Evolutionary conservation across 371 early-diverging fungal species (phyloP), one percentile per base, ranked within the genome.

Genomic region (Syncephalastrum contaminatum): DNA sequence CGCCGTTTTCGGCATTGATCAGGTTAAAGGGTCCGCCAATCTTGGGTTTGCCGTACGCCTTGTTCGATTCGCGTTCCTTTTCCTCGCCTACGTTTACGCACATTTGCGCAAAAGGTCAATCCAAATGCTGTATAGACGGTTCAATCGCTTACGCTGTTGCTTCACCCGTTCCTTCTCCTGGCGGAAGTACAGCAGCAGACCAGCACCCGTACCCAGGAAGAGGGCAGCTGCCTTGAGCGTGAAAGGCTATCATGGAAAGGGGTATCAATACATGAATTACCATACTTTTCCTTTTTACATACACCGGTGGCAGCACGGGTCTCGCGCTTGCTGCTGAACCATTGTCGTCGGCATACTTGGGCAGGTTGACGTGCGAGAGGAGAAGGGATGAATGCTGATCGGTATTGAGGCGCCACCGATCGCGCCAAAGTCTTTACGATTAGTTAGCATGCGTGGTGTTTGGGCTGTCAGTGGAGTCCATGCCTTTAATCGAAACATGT

Each of bases 1-100:
- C 46, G 15, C 48, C 56, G 3, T 69, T 80, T 44, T 86, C 64
- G 40, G 91, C 91, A 64, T 97, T 88, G 3, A 88, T 86, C 59
- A 98, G 73, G 21, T 83, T 78, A 63, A 95, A 98, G 5, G 95
- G 88, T 1, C 96, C 97, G 2, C 99, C 99, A 53, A 98, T 83
- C 53, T 88, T 85, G n/a, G 98, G 95, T 62, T 86, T 89, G 27
- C 94, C 93, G 48, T 75, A 75, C 0, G 78, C 68, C 46, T 65
- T 63, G 7, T 53, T 64, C 14, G 67, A 78, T 27, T 70, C 72
- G 4, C 54, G 48, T 46, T 59, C 63, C 44, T 80, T 73, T 54
- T 76, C 62, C 64, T 72, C 69, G 49, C 70, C 60, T 58, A 60
- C 50, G 30, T 16, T 39, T 20, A n/a, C 19, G 8, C 2, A 25